Conservation (phyloP, 208 protist genomes). For the Leishmania tropica region DNA sequence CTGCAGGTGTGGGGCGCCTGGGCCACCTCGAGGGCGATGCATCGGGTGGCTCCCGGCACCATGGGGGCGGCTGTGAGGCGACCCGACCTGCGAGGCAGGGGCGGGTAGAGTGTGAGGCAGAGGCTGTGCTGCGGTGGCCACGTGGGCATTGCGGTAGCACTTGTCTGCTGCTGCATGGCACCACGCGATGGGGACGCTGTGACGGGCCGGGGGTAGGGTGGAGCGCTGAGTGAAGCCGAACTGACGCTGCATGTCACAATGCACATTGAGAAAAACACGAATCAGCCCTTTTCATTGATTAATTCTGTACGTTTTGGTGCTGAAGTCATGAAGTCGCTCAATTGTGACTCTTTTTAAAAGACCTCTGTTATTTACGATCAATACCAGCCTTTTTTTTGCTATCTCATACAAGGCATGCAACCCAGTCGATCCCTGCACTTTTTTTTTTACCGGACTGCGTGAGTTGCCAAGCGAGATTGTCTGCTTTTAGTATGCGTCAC, state of each 20-base stretch:
- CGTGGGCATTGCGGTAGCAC: not conserved
- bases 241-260: not conserved
- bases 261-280: not conserved
- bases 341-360: not conserved
- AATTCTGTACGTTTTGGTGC: not conserved
- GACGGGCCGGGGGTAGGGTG: not conserved
- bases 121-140: not conserved
- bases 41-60: not conserved
- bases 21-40: not conserved
- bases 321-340: not conserved
- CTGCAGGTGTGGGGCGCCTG: not conserved
- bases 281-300: not conserved
- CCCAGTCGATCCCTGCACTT: not conserved
- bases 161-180: not conserved
- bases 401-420: not conserved
- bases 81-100: not conserved
- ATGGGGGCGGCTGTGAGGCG: not conserved
- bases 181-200: not conserved
- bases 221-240: not conserved
- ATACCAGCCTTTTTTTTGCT: not conserved
- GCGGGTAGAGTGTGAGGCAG: not conserved
- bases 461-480: not conserved
- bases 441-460: not conserved
- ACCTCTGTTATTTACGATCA: too few species aligned
- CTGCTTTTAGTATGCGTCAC: not conserved